phyloP scores from a whole-genome alignment of 2,329 filamentous ascomycete genomes.

The Nigrograna mackinnonii region DNA sequence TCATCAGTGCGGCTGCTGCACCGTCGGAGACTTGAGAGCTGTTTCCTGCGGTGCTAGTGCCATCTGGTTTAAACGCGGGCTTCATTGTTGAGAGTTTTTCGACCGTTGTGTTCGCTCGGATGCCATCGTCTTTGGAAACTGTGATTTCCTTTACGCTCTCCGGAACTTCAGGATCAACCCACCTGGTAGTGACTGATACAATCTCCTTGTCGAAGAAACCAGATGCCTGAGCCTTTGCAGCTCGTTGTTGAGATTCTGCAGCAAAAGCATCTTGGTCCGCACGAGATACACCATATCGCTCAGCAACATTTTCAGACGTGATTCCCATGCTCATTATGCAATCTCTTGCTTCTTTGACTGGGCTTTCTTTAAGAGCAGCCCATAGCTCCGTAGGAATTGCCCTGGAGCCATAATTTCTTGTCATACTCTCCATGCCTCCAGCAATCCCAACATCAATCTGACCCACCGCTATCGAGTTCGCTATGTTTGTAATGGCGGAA shows the following conservation, averaged over 20 bases:
- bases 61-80: slow-evolving; percentile 78
- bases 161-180: slow-evolving; percentile 62
- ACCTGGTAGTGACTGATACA: slow-evolving; percentile 74
- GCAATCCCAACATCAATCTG: slow-evolving; percentile 76
- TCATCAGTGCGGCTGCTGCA: slow-evolving; percentile 80
- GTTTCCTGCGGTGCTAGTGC: slow-evolving; percentile 84
- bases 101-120: slow-evolving; percentile 67
- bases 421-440: slow-evolving; percentile 97
- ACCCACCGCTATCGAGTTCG: slow-evolving; percentile 74
- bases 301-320: slow-evolving; percentile 86
- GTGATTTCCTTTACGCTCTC: slow-evolving; percentile 61
- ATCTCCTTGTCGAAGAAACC: slow-evolving; percentile 80
- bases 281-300: slow-evolving; percentile 72
- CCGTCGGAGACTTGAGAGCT: slow-evolving; percentile 84
- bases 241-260: slow-evolving; percentile 72
- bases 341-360: slow-evolving; percentile 72
- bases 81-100: slow-evolving; percentile 80
- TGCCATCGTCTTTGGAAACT: slow-evolving; percentile 80
- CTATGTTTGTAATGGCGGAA: slow-evolving; percentile 74
- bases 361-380: slow-evolving; percentile 69
- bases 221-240: slow-evolving; percentile 67
- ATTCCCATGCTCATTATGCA: slow-evolving; percentile 95
- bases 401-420: slow-evolving; percentile 79
- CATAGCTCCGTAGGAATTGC: slow-evolving; percentile 86
- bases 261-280: slow-evolving; percentile 85